Evolutionary conservation across 176 grass and related monocot species (phyloP), one percentile per base, ranked within the genome.

Genomic region (Oryza coarctata): DNA sequence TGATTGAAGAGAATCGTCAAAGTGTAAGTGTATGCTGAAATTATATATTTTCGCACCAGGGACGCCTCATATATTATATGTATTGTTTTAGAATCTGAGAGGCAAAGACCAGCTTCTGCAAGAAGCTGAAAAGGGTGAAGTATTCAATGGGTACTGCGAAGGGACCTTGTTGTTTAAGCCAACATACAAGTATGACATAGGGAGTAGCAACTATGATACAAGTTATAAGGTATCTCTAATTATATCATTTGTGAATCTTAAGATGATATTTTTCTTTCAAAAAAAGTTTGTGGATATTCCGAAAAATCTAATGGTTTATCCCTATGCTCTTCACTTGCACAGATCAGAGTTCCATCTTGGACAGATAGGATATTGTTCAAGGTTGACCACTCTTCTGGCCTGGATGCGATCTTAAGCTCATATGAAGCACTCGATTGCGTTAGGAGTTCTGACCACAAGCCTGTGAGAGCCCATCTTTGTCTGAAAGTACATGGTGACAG

Each of bases 281-380:
- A 15, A 15, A 7, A 7, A 67, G 5, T 34, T 11, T 47, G 38
- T 66, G 30, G 8, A 50, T 62, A 41, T 33, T 44, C 12, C 13
- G 9, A 36, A 25, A 29, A 82, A 71, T 45, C 32, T 78, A 74
- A 55, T 34, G 13, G 17, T 63, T 80, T 75, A 10, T 70, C 30
- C 40, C 47, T 61, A 22, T 60, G 8, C n/a, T 73, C 14, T 70
- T 73, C 23, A 9, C 33, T 27, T 71, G 9, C 65, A 45, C 92
- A 94, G 89, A 76, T 94, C 71, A 68, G 92, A 84, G 86, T 91
- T 25, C 89, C 92, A 79, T 91, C 92, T 50, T 91, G 92, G 92
- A 94, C 92, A 35, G 89, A 91, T 32, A 89, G 89, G 74, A 89
- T 94, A 83, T 35, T 94, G 84, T 94, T 91, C 81, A 94, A 94